Conservation (phyloP, 1,139 yeast species). For the Pneumocystis sp. region DNA sequence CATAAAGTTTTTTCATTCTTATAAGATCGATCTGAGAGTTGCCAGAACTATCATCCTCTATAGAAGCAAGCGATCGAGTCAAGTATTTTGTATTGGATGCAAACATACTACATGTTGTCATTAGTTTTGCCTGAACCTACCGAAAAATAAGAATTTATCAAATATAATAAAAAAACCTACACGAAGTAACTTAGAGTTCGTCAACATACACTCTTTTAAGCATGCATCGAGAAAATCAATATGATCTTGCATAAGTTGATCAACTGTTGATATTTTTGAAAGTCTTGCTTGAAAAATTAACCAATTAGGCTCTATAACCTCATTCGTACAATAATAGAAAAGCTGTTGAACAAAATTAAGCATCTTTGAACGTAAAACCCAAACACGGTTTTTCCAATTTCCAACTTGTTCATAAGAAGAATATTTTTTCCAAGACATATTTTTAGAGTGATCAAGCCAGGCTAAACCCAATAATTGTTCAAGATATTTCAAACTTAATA, state of each 20-base stretch:
- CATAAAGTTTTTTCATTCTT: slow-evolving; percentile 34
- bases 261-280: slow-evolving; percentile 32
- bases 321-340: slow-evolving; percentile 41
- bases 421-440: slow-evolving; percentile 49
- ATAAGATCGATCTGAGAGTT: slow-evolving; percentile 27
- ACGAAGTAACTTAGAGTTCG: slow-evolving; percentile 42
- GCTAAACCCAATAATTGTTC: slow-evolving; percentile 46
- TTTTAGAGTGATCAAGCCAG: slow-evolving; percentile 60
- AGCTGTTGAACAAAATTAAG: slow-evolving; percentile 43
- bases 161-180: slow-evolving; percentile 19
- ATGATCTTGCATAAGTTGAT: slow-evolving; percentile 35
- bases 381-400: slow-evolving; percentile 44
- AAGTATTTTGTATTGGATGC: slow-evolving; percentile 40
- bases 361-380: slow-evolving; percentile 49
- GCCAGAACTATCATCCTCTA: slow-evolving; percentile 26
- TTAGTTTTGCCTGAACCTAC: slow-evolving; percentile 20
- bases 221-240: slow-evolving; percentile 50
- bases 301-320: slow-evolving; percentile 49
- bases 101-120: slow-evolving; percentile 31
- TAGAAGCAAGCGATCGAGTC: slow-evolving; percentile 38
- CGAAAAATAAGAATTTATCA: slow-evolving; percentile 26
- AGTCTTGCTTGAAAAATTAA: slow-evolving; percentile 26
- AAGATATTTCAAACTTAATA: slow-evolving; percentile 47
- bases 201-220: slow-evolving; percentile 52
- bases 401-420: slow-evolving; percentile 31